phyloP scores from a whole-genome alignment of 192 early-diverging fungal species.

The Coemansia sp. region DNA sequence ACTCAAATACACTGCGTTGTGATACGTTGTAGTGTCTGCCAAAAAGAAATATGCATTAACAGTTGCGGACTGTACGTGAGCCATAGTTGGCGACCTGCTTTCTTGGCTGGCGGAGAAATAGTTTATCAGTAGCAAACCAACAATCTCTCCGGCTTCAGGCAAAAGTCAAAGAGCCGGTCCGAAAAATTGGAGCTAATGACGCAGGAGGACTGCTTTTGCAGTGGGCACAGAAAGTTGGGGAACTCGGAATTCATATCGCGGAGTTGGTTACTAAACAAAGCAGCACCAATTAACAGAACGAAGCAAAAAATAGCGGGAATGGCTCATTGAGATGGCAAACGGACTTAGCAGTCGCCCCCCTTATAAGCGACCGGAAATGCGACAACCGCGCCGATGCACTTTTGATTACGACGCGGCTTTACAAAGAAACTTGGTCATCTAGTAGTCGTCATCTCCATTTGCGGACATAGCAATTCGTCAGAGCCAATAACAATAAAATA shows the following conservation, averaged over 20 bases:
- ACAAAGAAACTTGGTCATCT: neutral
- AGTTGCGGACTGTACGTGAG: too few relatives aligned
- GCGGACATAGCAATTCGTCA: too few relatives aligned
- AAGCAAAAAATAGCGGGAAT: neutral
- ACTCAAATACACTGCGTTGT: too few relatives aligned
- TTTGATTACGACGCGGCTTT: neutral
- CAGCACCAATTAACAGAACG: neutral
- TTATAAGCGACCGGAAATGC: neutral
- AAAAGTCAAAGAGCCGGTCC: too few relatives aligned
- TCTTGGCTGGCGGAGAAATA: too few relatives aligned
- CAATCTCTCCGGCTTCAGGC: too few relatives aligned
- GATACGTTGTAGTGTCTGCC: neutral
- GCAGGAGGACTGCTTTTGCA: neutral
- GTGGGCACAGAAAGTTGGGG: neutral
- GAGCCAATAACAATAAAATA: too few relatives aligned
- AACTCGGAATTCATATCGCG: constrained; percentile 5
- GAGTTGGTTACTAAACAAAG: constrained; percentile 10
- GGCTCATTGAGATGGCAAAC: neutral
- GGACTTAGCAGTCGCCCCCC: neutral
- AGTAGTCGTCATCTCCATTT: too few relatives aligned
- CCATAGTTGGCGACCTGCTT: too few relatives aligned
- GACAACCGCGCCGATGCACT: neutral
- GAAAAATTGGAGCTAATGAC: neutral
- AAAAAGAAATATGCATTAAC: too few relatives aligned
- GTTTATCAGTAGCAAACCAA: too few relatives aligned